Conservation (phyloP, 1,139 yeast species). For the Saccharomyces hybrid region DNA sequence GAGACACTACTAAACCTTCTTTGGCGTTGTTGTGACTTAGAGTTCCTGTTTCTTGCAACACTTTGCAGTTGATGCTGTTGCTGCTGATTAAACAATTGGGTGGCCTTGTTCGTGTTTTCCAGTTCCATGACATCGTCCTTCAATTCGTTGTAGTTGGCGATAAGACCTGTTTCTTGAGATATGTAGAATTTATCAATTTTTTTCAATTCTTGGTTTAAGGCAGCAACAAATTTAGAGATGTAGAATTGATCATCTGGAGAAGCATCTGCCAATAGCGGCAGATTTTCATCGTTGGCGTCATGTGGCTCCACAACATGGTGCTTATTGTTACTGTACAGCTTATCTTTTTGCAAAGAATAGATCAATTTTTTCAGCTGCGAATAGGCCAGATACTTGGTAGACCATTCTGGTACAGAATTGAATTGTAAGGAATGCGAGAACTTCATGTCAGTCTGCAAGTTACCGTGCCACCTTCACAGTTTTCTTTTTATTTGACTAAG, state of each 20-base stretch:
- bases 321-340: constrained; percentile 30
- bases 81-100: constrained; percentile 3
- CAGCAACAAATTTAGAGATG: constrained; percentile 36
- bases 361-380: constrained; percentile 60
- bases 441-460: constrained; percentile 40
- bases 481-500: not conserved
- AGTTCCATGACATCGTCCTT: constrained; percentile 37
- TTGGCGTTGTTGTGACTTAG: constrained; percentile 5
- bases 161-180: constrained; percentile 46
- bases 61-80: constrained; percentile 6
- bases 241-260: constrained; percentile 12
- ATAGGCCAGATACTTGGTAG: constrained; percentile 65
- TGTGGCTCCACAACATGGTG: not conserved
- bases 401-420: constrained; percentile 76
- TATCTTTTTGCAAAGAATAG: constrained; percentile 56
- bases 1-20: constrained; percentile 13
- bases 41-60: constrained; percentile 8
- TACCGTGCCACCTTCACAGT: not conserved
- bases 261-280: constrained; percentile 8
- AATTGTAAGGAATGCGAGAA: constrained; percentile 69
- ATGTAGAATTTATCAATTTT: constrained; percentile 56
- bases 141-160: constrained; percentile 42
- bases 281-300: constrained; percentile 6
- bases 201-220: constrained; percentile 48
- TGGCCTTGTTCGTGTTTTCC: constrained; percentile 19